Base-by-base conservation (phyloP, 441 rosid genomes). In the Jatropha multifida region DNA sequence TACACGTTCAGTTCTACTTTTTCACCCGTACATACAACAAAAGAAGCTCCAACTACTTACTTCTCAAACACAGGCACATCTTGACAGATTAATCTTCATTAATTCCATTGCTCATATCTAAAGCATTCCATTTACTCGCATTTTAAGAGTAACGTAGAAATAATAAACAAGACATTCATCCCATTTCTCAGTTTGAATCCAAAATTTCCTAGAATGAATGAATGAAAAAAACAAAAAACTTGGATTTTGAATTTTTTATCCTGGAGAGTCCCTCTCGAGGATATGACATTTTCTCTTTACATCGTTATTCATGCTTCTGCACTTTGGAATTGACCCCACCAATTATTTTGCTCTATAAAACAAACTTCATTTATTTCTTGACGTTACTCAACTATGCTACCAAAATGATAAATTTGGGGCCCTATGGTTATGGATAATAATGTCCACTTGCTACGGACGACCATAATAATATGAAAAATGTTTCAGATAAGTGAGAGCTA, bases 311-410 rank as follows among this genome's bases (percentile, higher is more conserved):
- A 32, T 32, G 32, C 11, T 41, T 54, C 4, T 20, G 2, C 20
- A 4, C 38, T 40, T 55, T 18, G 13, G 2, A 32, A 68, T 3
- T 20, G 26, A 11, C 52, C 13, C 27, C 62, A 48, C 14, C 15
- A 32, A 38, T 73, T 38, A 73, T 64, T 55, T 52, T 26, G 15
- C 9, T 2, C 20, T 7, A 0, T 12, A 5, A 38, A 75, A 17
- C 27, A n/a, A 49, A 42, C 77, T 5, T 2, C 55, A 66, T 56
- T 74, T 27, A 74, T 55, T 56, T 66, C 77, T 17, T 56, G 58
- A 55, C 48, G 55, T 26, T 41, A 20, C 72, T 40, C 71, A 14
- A 65, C 71, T 15, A 32, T 51, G 68, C 32, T 4, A 41, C 51
- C 59, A 70, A 56, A 13, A 11, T 20, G n/a, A 56, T 6, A 20